Evolutionary conservation across 2,329 filamentous ascomycete species (phyloP), one percentile per base, ranked within the genome.

Genomic region (Lachnellula suecica): DNA sequence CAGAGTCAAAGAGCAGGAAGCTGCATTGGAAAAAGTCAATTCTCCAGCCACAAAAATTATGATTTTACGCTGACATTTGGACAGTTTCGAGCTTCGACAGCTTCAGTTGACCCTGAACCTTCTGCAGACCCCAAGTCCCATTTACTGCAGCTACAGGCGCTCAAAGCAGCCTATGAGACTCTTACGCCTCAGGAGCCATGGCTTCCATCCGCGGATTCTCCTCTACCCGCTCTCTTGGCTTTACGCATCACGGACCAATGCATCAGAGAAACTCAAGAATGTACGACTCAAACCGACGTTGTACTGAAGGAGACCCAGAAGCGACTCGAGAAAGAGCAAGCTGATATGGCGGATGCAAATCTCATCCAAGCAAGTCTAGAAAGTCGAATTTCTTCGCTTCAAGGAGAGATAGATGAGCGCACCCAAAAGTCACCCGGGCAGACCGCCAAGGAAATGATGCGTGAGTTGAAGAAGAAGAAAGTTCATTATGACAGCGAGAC

Each of bases 151-250:
- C 69, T 80, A 25, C 72, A 70, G 48, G 66, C 73, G 34, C 73
- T 91, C 64, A 84, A 82, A 61, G 72, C 76, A 45, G 88, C 87
- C 3, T 90, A 91, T 62, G 78, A 83, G 47, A 77, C 79, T 15
- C 72, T 91, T 43, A 78, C 82, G 11, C 72, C 79, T 40, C 76
- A 79, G 13, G 78, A 84, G 47, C 85, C 87, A 8, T 83, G 83
- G 60, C 72, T 93, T 20, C 89, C 89, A 2, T 75, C 78, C 22
- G 73, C 82, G 9, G 81, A 79, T 45, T 93, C 89, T 19, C 76
- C 85, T 5, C 70, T 94, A 6, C 88, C 89, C 3, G 82, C 85
- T 6, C 74, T 95, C 4, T 67, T 94, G 37, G 88, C 89, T 5
- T 71, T 91, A 49, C 83, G 87, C 47, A 83, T 81, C 61, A 84